A percentile compares a stretch with the other conserved stretches of the same genome.
phyloP scores from a whole-genome alignment of 805 yeast species.

The Teunomyces stri region DNA sequence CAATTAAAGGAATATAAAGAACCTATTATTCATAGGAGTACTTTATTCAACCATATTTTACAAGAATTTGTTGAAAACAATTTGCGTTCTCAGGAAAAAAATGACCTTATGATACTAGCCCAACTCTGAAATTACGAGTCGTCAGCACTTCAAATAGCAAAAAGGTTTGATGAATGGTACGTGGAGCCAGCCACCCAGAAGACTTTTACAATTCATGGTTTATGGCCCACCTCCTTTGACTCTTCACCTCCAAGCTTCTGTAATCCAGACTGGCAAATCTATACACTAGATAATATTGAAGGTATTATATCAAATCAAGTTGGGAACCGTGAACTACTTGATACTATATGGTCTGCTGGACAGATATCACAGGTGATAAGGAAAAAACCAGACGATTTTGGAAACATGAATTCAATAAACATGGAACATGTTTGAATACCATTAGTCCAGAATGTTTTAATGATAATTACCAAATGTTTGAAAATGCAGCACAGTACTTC shows the following conservation, averaged over 20 bases:
- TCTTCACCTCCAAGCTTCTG: slow-evolving; percentile 44
- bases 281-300: slow-evolving; percentile 29
- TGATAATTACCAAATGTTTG: slow-evolving; percentile 24
- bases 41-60: too few relatives aligned
- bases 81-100: too few relatives aligned
- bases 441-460: slow-evolving; percentile 67
- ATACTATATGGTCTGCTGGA: slow-evolving; percentile 62
- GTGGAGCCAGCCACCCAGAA: background rate
- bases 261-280: slow-evolving; percentile 36
- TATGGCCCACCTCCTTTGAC: slow-evolving; percentile 86
- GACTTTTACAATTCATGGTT: slow-evolving; percentile 75
- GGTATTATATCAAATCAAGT: slow-evolving; percentile 30
- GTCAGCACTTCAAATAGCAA: too few relatives aligned
- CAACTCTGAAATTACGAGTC: slow-evolving; percentile 92
- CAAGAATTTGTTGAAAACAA: too few relatives aligned
- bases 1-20: too few relatives aligned
- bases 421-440: slow-evolving; percentile 87
- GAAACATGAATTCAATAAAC: slow-evolving; percentile 92
- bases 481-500: slow-evolving; percentile 66
- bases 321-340: slow-evolving; percentile 50
- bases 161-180: too few relatives aligned
- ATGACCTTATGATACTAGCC: too few relatives aligned
- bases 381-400: slow-evolving; percentile 51
- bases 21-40: too few relatives aligned
- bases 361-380: slow-evolving; percentile 56